Evolutionary conservation across 148 eudicot species (phyloP), one percentile per base, ranked within the genome.

Genomic region (Vaccinium myrtillus): DNA sequence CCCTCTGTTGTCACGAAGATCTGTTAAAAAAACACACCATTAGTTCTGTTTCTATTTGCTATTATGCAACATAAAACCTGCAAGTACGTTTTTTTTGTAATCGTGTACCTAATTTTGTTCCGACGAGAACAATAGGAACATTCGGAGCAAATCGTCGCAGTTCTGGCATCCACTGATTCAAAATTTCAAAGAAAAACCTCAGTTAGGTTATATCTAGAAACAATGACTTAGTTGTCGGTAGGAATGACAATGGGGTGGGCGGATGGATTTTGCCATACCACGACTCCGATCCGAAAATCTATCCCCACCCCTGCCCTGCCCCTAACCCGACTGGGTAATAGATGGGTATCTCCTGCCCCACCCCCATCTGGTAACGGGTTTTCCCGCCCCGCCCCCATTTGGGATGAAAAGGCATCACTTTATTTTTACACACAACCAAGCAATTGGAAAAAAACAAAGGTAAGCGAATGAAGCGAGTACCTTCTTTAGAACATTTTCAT

Each of bases 401-500:
- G 39, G 39, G 0, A 36, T 0, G 39, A 36, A 36, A 36, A 36
- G 39, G 39, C 39, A 36, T 36, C 39, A 36, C 39, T 36, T 36
- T 36, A 36, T 36, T 36, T 36, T 0, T 0, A 36, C 39, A 36
- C 39, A 36, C 39, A 36, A 2, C 15, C 11, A 67, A 32, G 75
- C 75, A 70, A 30, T 5, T 14, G 19, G 3, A 19, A 81, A 36
- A 46, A 30, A 61, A 84, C 13, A 9, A 18, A 12, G 16, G 56
- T 65, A 51, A 19, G 61, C 7, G 7, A 3, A 32, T 76, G 65
- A 12, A 56, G 51, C 53, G 48, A 77, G 82, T 90, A 95, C 98
- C 98, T 95, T 95, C 91, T 95, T 95, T 61, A 94, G 94, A 58
- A 95, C 95, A 92, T 95, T 95, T 88, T 95, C 98, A 88, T 95